Percentiles rank a stretch among this genome's conserved stretches.
Evolutionary conservation across 257 asterid genomes (phyloP).

Genomic region (Przewalskia tangutica): DNA sequence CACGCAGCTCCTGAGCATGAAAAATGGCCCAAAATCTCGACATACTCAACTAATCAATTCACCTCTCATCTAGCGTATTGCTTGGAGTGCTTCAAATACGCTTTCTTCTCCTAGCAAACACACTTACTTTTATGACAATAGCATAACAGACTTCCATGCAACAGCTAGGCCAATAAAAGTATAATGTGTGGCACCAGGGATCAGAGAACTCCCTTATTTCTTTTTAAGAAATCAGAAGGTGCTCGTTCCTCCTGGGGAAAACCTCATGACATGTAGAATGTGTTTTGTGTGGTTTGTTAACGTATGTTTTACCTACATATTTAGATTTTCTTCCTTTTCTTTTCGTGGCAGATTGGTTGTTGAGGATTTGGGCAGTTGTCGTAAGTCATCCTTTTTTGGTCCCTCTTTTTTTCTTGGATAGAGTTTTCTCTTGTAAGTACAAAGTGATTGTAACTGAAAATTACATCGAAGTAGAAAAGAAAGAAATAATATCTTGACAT

Average conservation of each 20-base stretch:
- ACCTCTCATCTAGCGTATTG: neutral
- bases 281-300: conserved; percentile 6
- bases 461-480: neutral
- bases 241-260: neutral
- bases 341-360: neutral
- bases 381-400: neutral
- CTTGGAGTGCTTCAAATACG: neutral
- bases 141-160: neutral
- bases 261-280: neutral
- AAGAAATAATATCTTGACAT: conserved; percentile 2
- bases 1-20: neutral
- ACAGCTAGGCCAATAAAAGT: neutral
- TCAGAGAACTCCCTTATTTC: neutral
- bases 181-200: neutral
- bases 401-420: neutral
- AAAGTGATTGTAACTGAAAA: conserved; percentile 11
- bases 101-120: neutral
- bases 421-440: conserved; percentile 8
- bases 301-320: conserved; percentile 4
- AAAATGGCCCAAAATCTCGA: neutral
- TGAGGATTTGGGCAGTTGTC: neutral
- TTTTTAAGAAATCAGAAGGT: neutral
- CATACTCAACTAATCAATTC: neutral
- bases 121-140: conserved; percentile 3
- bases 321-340: neutral